Evolutionary conservation across 495 filamentous ascomycete genomes (phyloP), one percentile per base, ranked within the genome.

Genomic region (Xylaria castorea): DNA sequence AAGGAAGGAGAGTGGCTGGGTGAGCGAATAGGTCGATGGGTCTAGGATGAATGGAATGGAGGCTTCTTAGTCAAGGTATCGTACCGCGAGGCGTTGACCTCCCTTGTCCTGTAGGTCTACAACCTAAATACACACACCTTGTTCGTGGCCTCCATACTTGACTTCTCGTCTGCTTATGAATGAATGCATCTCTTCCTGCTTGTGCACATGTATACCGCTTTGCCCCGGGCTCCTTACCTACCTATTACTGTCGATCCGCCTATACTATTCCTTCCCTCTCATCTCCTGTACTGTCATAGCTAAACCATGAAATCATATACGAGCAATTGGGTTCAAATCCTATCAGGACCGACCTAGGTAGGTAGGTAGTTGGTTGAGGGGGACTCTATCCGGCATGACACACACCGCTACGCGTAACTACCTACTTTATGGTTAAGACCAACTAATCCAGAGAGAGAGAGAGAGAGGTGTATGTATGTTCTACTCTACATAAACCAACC

Each of bases 41-140:
- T 18, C 11, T 11, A 7, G 53, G 22, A 55, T 55, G 42, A 16
- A 48, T 48, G 44, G 50, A 27, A 53, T 61, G 34, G 58, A 61
- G 58, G 58, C 32, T 61, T 61, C 57, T 20, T 22, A 40, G 16
- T 48, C 40, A 66, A 30, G 38, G 25, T 36, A 50, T 4, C 25
- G 14, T 44, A 20, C 63, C 38, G 5, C n/a, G 46, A 36, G 22
- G 38, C 32, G 20, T 51, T 25, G 44, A 53, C 57, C 68, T 70
- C 46, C 0, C 50, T 11, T 12, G 18, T 14, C 48, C 51, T 68
- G 3, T 40, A 53, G 30, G 64, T 67, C 46, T 67, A 67, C 46
- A 14, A 67, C 51, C 51, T 55, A 68, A 42, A 68, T 50, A 16
- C 27, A 70, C 34, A 64, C 40, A 69, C 58, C 46, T 53, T 71